Evolutionary conservation across 2,329 filamentous ascomycete genomes (phyloP), one percentile per base, ranked within the genome.

Genomic region (Cytospora chrysosperma): DNA sequence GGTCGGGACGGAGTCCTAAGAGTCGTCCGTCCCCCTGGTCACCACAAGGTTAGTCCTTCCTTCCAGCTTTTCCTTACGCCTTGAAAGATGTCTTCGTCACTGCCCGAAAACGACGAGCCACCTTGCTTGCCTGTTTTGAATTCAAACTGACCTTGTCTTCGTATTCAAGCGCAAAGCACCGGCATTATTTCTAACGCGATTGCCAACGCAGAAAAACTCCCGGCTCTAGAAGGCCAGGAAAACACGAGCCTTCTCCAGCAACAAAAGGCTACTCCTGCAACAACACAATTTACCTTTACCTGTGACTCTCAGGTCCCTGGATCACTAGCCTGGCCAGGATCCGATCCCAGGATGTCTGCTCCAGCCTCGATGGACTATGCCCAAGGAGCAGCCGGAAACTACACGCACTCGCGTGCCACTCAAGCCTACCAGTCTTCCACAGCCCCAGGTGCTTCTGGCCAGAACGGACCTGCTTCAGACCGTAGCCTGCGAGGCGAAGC

Each of bases 211-310:
- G 92, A 90, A 65, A 90, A 88, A 70, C 79, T 87, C 67, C 83
- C 85, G 17, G 81, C 85, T 2, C 79, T 82, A 17, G 83, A 81
- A 69, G 90, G 88, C 17, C 88, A 92, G 72, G 91, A 94, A 72
- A 95, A 92, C 75, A 82, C 89, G 67, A 94, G 90, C 74, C 82
- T 93, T 65, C 78, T 96, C 56, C 88, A 92, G 63, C 89, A 67
- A 40, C 65, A 61, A 50, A 88, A 85, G 70, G 73, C 84, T 4
- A 87, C 84, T 40, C 87, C 91, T 5, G 85, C 89, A 7, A 92
- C 93, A 62, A 90, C 91, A 0, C 92, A 97, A 70, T 99, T 99
- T 74, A 99, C 95, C 12, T 99, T 99, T 73, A 96, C 92, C 15
- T 97, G 93, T 76, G 91, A 96, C 71, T 94, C 93, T 1, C 92